Conservation (phyloP, 2,329 filamentous ascomycete species). For the Tolypocladium guangdongense region DNA sequence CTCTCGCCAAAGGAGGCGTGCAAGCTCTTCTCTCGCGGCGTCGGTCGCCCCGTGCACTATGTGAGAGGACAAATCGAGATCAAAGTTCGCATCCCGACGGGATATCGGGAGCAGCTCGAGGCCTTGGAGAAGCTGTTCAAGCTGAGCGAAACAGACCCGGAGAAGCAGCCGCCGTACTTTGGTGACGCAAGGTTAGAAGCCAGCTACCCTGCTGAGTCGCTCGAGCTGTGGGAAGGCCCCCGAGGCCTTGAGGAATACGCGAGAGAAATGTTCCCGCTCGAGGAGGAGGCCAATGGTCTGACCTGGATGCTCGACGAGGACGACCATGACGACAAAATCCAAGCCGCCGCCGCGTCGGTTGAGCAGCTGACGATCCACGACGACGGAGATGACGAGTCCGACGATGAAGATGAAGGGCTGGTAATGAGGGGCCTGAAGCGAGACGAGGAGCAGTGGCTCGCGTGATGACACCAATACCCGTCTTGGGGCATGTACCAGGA, state of each 20-base stretch:
- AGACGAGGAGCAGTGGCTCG: slow-evolving; percentile 50
- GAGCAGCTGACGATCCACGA: slow-evolving; percentile 30
- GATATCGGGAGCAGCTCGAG: slow-evolving; percentile 81
- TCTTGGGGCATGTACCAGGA: background rate
- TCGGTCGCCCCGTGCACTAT: slow-evolving; percentile 71
- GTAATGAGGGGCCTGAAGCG: slow-evolving; percentile 46
- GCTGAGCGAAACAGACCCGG: slow-evolving; percentile 36
- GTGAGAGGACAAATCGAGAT: slow-evolving; percentile 69
- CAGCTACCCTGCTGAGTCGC: slow-evolving; percentile 61
- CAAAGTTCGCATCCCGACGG: slow-evolving; percentile 73
- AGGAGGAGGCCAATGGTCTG: slow-evolving; percentile 87
- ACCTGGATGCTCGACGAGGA: slow-evolving; percentile 73
- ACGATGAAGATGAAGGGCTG: slow-evolving; percentile 47
- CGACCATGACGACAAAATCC: slow-evolving; percentile 27
- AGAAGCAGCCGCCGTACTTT: slow-evolving; percentile 53
- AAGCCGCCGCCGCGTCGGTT: slow-evolving; percentile 22
- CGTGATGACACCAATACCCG: slow-evolving; percentile 19
- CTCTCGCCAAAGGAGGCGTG: slow-evolving; percentile 78
- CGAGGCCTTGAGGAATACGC: slow-evolving; percentile 90
- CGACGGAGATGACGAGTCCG: slow-evolving; percentile 29
- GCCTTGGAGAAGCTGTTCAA: slow-evolving; percentile 51
- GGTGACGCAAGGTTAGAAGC: slow-evolving; percentile 44
- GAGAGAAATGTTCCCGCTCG: slow-evolving; percentile 82
- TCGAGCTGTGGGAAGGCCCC: slow-evolving; percentile 84
- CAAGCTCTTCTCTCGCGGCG: slow-evolving; percentile 63